Evolutionary conservation across 2,329 filamentous ascomycete genomes (phyloP).

Genomic region (Penicillium paneum): DNA sequence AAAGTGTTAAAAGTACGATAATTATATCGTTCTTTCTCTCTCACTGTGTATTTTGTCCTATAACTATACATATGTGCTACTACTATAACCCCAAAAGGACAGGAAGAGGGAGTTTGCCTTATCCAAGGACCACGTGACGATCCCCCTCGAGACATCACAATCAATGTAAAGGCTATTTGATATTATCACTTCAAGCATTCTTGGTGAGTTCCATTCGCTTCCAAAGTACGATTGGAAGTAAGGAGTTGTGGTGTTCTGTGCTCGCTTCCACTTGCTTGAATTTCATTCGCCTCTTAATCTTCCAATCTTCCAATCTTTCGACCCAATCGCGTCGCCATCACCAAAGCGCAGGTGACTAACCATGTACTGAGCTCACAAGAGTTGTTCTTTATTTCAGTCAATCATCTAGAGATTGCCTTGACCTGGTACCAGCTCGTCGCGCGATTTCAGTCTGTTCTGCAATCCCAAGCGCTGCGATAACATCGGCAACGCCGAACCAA

Average conservation of each 20-base stretch:
- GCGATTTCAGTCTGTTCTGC: conserved; percentile 5
- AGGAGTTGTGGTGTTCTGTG: neutral
- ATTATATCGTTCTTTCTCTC: neutral
- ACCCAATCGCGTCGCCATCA: neutral
- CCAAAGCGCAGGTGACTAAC: neutral
- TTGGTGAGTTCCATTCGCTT: neutral
- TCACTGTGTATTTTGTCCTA: neutral
- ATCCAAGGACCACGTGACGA: neutral
- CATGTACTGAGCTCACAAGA: neutral
- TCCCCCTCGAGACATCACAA: neutral
- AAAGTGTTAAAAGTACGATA: neutral
- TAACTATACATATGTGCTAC: neutral
- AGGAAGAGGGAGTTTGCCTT: neutral
- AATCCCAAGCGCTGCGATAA: conserved; percentile 6
- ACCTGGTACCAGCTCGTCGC: neutral
- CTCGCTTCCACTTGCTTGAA: neutral
- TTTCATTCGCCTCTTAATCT: neutral
- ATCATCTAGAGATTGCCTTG: neutral
- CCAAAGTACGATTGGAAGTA: neutral
- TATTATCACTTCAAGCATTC: neutral
- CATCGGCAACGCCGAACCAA: neutral
- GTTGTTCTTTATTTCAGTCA: neutral
- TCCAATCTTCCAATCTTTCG: conserved; percentile 1
- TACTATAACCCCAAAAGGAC: neutral
- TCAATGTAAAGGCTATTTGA: neutral